Percentiles rank a stretch among this genome's conserved stretches.
phyloP scores from a whole-genome alignment of 2,329 filamentous ascomycete genomes.

The Epichloe festucae region DNA sequence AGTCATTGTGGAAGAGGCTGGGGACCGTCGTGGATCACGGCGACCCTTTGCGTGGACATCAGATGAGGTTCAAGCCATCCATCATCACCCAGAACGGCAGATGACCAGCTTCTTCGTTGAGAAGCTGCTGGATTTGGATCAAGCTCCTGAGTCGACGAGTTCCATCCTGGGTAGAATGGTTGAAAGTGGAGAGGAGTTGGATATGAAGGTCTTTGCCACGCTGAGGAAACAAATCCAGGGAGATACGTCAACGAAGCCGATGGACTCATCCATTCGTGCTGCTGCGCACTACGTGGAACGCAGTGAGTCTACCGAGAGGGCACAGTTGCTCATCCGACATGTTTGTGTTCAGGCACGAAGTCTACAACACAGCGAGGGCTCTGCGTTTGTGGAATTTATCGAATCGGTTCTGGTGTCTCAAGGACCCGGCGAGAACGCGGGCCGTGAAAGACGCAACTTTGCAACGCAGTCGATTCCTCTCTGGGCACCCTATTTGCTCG shows the following conservation, averaged over 20 bases:
- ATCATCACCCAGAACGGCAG: constrained; percentile 22
- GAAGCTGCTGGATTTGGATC: constrained; percentile 51
- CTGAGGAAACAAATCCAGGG: constrained; percentile 42
- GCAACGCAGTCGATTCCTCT: constrained; percentile 19
- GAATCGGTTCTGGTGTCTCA: constrained; percentile 16
- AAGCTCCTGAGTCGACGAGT: constrained; percentile 38
- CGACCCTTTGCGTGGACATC: constrained; percentile 30
- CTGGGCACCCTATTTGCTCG: constrained; percentile 41
- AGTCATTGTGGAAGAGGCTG: constrained; percentile 24
- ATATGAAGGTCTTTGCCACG: constrained; percentile 37
- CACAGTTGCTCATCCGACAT: constrained; percentile 28
- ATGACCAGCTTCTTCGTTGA: constrained; percentile 43
- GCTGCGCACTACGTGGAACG: constrained; percentile 39
- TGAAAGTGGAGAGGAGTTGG: constrained; percentile 35
- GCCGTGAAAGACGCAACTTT: constrained; percentile 9
- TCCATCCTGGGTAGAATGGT: constrained; percentile 46
- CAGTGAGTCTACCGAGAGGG: constrained; percentile 21
- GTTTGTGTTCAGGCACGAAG: constrained; percentile 29
- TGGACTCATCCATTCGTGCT: constrained; percentile 45
- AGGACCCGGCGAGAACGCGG: constrained; percentile 15
- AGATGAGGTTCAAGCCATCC: constrained; percentile 32
- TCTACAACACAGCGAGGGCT: constrained; percentile 35
- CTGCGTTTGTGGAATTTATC: constrained; percentile 34
- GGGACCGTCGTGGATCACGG: constrained; percentile 25
- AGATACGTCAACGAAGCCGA: constrained; percentile 24